Conservation (phyloP, 352 stramenopile genomes). For the Phytophthora citrophthora region DNA sequence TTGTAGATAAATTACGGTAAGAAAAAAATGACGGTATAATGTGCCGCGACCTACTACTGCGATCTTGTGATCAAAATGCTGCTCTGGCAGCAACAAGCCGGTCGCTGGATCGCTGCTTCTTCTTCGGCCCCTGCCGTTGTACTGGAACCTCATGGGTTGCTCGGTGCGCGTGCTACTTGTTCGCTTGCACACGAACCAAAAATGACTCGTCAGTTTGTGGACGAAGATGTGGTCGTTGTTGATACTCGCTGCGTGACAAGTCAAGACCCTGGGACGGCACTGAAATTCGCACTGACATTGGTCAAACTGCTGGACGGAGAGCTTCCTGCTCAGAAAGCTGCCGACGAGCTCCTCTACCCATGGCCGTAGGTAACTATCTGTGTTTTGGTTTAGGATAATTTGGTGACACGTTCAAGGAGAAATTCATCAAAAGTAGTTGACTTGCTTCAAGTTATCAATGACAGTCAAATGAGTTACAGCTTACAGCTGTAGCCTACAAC, state of each 20-base stretch:
- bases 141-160: conserved; percentile 49
- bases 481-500: background rate
- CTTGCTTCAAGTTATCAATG: no score
- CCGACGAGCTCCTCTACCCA: conserved; percentile 45
- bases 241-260: conserved; percentile 66
- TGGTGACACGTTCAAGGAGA: no score
- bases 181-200: conserved; percentile 43
- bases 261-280: conserved; percentile 52
- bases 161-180: conserved; percentile 57
- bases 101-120: conserved; percentile 59
- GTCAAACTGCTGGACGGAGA: conserved; percentile 61
- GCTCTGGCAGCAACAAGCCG: conserved; percentile 53
- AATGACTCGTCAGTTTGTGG: conserved; percentile 53
- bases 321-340: conserved; percentile 43
- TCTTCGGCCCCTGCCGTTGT: conserved; percentile 57
- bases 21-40: no score
- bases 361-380: conserved; percentile 17
- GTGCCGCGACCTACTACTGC: no score
- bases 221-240: conserved; percentile 69
- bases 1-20: no score
- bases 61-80: conserved; percentile 73
- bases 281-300: conserved; percentile 61
- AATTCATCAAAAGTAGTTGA: no score
- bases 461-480: no score
- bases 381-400: no score